Base-by-base conservation (phyloP, 257 asterid species). In the Nyctanthes arbortristis region DNA sequence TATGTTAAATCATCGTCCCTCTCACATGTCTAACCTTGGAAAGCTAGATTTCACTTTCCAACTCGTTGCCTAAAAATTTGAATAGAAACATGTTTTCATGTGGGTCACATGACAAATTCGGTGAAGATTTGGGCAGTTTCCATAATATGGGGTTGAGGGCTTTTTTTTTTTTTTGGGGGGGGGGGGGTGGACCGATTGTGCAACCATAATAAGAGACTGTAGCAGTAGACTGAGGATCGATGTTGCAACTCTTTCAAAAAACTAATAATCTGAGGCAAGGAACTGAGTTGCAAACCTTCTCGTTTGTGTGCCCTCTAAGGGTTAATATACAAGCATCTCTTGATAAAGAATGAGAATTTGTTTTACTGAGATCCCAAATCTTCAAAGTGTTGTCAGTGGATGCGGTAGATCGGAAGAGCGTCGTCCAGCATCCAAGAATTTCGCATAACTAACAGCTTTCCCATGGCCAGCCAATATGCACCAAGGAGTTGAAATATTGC, bases 321-420 rank as follows among this genome's bases (percentile, higher is more conserved):
- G 97, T 91, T 71, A 80, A 83, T 56, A 76, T 65, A 75, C 97
- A 89, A 31, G 97, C 96, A 79, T 91, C 89, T 67, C 80, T 84
- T 40, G 99, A 91, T 36, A 84, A 65, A 66, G 74, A 72, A 76
- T 70, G 78, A 75, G 96, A 68, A 67, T 72, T 86, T 49, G 96
- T 86, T 81, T 86, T 91, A 54, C 81, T 93, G 52, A 93, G 87
- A 85, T 93, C 97, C 97, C 99, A 93, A 57, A 93, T 74, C 79
- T 91, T 91, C 74, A 93, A 74, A 6, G 97, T 91, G 84, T 91
- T 93, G 82, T 93, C 99, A 0, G 96, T 93, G 62, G 99, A 93
- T 69, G 99, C 99, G 68, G 99, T 80, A 76, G 89, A n/a, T n/a
- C n/a, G n/a, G 82, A 64, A 93, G 77, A 4, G 93, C 89, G n/a